Evolutionary conservation across 202 grass and related monocot species (phyloP).

Genomic region (Panicum hallii): DNA sequence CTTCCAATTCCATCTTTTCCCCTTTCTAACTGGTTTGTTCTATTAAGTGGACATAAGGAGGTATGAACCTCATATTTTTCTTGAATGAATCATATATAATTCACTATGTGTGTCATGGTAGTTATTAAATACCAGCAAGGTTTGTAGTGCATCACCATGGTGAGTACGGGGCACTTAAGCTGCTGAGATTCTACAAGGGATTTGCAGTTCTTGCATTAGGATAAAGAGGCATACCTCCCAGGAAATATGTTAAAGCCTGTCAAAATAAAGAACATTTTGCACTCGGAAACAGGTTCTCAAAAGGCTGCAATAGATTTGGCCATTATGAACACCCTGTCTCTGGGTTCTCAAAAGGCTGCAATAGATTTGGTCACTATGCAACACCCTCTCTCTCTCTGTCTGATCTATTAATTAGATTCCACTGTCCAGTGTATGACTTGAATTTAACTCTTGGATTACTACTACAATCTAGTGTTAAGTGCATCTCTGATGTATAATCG

Average conservation of each 20-base stretch:
- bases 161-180: neutral
- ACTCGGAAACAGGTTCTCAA: neutral
- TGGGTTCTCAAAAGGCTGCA: neutral
- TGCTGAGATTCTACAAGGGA: conserved; percentile 5
- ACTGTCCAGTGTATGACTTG: conserved; percentile 3
- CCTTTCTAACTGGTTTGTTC: neutral
- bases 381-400: neutral
- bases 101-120: conserved; percentile 4
- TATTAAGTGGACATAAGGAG: conserved; percentile 11
- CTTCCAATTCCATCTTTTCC: neutral
- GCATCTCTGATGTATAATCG: conserved; percentile 5
- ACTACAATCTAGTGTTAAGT: neutral
- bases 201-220: neutral
- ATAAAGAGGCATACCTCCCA: neutral
- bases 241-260: conserved; percentile 1
- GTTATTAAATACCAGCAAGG: conserved; percentile 2
- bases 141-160: conserved; percentile 14
- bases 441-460: conserved; percentile 12
- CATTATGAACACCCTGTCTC: neutral
- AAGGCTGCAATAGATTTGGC: conserved; percentile 15
- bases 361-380: conserved; percentile 2
- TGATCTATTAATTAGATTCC: conserved; percentile 1
- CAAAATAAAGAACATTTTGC: neutral
- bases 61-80: conserved; percentile 9
- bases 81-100: neutral